Percentiles rank a stretch among this genome's conserved stretches.
phyloP scores from a whole-genome alignment of 2,329 filamentous ascomycete species.

The Phyllosticta capitalensis region DNA sequence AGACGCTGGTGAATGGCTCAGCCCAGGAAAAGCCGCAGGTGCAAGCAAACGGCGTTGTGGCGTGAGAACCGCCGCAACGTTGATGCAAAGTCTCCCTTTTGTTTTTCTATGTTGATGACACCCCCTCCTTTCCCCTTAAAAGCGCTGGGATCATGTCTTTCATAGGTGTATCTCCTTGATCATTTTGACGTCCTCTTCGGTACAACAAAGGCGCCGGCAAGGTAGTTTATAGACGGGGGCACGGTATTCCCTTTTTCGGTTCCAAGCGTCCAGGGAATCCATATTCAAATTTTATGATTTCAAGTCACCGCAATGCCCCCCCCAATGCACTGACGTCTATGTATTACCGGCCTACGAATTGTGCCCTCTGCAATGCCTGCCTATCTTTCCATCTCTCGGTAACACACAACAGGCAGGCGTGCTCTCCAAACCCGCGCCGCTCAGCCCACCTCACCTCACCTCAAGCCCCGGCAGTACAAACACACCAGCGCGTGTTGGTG shows the following conservation, averaged over 20 bases:
- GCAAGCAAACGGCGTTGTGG: constrained; percentile 41
- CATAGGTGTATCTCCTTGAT: not conserved
- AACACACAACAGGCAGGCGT: not conserved
- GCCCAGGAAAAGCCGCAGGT: constrained; percentile 38
- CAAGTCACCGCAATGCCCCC: too few species aligned
- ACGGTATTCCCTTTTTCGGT: not conserved
- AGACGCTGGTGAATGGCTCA: constrained; percentile 18
- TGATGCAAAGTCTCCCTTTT: not conserved
- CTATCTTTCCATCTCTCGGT: not conserved
- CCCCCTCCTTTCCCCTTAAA: not conserved
- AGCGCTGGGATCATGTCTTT: not conserved
- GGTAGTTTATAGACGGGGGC: not conserved
- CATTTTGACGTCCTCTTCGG: not conserved
- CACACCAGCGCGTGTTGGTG: too few species aligned
- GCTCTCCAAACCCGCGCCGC: not conserved
- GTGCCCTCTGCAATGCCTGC: too few species aligned
- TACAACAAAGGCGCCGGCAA: not conserved
- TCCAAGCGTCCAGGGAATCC: not conserved
- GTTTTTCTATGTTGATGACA: not conserved
- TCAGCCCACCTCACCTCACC: not conserved
- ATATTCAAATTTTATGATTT: too few species aligned
- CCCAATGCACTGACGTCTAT: too few species aligned
- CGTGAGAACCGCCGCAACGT: constrained; percentile 19
- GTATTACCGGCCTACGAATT: too few species aligned
- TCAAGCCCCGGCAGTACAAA: not conserved